Evolutionary conservation across 73 alveolate genomes (phyloP).

Genomic region (Tetrahymena borealis): DNA sequence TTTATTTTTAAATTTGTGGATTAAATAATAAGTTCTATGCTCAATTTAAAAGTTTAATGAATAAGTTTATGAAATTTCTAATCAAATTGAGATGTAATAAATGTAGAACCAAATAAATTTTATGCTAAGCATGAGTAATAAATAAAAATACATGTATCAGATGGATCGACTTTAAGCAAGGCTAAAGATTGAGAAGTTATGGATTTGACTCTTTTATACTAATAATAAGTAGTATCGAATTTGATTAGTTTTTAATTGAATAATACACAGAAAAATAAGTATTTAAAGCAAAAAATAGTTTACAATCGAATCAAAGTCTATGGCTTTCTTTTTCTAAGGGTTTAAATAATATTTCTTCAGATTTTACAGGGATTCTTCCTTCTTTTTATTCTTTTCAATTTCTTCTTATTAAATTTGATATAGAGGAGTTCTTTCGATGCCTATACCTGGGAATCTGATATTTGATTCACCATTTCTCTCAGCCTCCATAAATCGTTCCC

Average conservation of each 20-base stretch:
- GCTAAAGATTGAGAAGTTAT: neutral
- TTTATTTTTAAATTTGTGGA: neutral
- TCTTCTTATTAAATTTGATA: neutral
- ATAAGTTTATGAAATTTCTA: neutral
- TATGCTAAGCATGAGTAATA: too few species aligned
- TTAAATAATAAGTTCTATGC: too few species aligned
- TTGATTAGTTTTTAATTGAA: neutral
- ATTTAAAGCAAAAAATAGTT: neutral
- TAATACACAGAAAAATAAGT: neutral
- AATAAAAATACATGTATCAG: neutral
- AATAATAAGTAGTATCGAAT: neutral
- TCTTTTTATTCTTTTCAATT: neutral
- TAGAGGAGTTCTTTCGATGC: neutral
- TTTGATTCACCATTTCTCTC: neutral
- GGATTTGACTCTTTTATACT: neutral
- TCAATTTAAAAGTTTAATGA: too few species aligned
- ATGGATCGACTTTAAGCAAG: neutral
- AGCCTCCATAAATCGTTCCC: conserved; percentile 2
- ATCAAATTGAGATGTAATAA: too few species aligned
- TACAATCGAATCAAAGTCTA: neutral
- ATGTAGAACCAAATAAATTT: neutral
- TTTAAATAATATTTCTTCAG: neutral
- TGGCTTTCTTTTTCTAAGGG: neutral
- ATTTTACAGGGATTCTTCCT: neutral
- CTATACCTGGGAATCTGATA: neutral